Conservation (phyloP, 768 basidiomycete genomes). For the Russula sp. region DNA sequence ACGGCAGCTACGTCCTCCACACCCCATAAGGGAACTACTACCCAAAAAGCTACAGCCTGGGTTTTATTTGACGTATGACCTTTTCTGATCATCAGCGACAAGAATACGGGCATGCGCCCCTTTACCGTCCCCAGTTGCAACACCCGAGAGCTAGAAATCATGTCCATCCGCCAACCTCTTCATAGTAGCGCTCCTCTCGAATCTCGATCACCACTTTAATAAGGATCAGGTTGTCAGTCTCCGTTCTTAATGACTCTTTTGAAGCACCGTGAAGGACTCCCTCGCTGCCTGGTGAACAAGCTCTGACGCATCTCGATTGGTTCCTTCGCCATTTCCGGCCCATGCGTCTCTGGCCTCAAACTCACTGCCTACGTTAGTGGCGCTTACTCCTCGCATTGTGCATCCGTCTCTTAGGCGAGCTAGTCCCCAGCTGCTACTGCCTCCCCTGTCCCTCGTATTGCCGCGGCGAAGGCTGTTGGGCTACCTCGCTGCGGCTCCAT, state of each 20-base stretch:
- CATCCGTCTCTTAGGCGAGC: conserved; percentile 25
- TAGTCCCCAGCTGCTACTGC: conserved; percentile 18
- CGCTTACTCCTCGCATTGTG: conserved; percentile 21
- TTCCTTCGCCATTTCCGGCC: conserved; percentile 5
- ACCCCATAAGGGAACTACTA: conserved; percentile 56
- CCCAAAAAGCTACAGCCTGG: neutral
- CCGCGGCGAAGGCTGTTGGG: neutral
- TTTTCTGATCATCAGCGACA: conserved; percentile 41
- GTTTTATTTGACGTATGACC: conserved; percentile 6
- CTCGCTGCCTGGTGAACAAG: conserved; percentile 49
- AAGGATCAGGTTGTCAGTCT: conserved; percentile 44
- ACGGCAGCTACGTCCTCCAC: conserved; percentile 46
- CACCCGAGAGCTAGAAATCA: conserved; percentile 48
- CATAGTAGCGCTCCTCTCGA: conserved; percentile 53
- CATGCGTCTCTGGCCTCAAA: conserved; percentile 15
- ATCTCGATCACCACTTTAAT: conserved; percentile 51
- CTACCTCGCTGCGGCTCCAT: no score
- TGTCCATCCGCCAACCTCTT: conserved; percentile 42
- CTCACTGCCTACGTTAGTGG: conserved; percentile 10
- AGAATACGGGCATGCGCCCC: conserved; percentile 47
- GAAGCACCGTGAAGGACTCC: conserved; percentile 33
- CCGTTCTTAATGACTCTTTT: conserved; percentile 41
- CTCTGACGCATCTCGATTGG: conserved; percentile 26
- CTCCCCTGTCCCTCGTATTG: conserved; percentile 19
- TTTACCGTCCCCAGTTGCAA: conserved; percentile 54